These are phyloP conservation scores for Sarocladium strictum DNA, from an alignment of 2,329 filamentous ascomycete genomes.

Conservation along the genomic window DNA sequence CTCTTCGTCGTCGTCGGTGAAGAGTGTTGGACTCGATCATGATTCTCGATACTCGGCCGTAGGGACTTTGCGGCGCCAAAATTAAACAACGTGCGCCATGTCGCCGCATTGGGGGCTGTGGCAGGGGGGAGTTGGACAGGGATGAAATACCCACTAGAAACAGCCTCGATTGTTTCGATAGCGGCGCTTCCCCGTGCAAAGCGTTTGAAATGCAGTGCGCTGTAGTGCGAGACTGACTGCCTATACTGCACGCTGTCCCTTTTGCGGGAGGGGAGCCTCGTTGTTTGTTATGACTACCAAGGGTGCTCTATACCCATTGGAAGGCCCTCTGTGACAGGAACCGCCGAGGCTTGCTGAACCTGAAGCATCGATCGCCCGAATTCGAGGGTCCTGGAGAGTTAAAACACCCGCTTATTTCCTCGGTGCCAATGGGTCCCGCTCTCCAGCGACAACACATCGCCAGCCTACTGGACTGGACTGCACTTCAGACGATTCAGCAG, in stretches of 20 bases:
- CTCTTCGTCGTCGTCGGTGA: too few relatives aligned
- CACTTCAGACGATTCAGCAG: slow-evolving; percentile 8
- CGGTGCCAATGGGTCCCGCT: neutral
- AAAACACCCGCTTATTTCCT: neutral
- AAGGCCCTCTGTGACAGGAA: neutral
- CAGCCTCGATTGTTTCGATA: slow-evolving; percentile 9
- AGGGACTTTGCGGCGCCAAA: too few relatives aligned
- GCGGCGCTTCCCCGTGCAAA: slow-evolving; percentile 1
- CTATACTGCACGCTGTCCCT: too few relatives aligned
- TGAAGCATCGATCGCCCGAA: slow-evolving; percentile 3
- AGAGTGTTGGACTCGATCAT: too few relatives aligned
- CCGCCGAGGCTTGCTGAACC: slow-evolving; percentile 8
- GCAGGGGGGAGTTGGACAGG: neutral
- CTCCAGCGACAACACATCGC: neutral
- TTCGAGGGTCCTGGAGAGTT: neutral
- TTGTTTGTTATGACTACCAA: neutral
- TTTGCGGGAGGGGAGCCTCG: too few relatives aligned
- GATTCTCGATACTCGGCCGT: too few relatives aligned
- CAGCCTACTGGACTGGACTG: neutral
- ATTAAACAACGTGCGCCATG: neutral
- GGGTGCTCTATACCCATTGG: neutral
- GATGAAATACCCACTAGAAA: slow-evolving; percentile 2
- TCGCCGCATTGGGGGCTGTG: neutral
- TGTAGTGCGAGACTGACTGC: neutral
- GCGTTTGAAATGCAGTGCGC: neutral